Percentiles rank a stretch among this genome's conserved stretches.
Evolutionary conservation across 2,329 filamentous ascomycete species (phyloP).

Genomic region (Hymenoscyphus albidus): DNA sequence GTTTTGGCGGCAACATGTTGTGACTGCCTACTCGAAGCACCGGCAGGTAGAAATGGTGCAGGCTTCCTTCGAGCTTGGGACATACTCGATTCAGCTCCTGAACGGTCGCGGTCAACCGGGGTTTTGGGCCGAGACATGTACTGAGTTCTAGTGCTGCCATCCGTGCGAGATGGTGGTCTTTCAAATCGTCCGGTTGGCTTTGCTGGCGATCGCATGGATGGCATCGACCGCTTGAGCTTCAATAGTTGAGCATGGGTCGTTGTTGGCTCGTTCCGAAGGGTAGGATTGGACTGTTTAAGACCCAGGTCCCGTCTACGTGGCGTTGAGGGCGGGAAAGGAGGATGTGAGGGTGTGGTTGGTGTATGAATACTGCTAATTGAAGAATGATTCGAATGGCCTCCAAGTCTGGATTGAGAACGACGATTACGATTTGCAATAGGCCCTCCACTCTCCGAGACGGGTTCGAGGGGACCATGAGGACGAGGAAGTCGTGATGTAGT

Average conservation of each 20-base stretch:
- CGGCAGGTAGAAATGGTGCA: conserved; percentile 75
- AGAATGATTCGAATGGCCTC: conserved; percentile 65
- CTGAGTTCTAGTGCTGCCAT: conserved; percentile 44
- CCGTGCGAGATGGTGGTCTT: conserved; percentile 57
- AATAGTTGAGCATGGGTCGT: conserved; percentile 63
- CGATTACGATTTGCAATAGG: conserved; percentile 58
- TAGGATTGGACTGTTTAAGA: conserved; percentile 50
- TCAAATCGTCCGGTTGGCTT: conserved; percentile 50
- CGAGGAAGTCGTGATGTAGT: conserved; percentile 71
- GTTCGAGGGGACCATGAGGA: conserved; percentile 72
- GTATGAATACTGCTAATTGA: conserved; percentile 62
- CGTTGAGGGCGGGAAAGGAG: conserved; percentile 53
- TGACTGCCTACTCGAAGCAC: conserved; percentile 67
- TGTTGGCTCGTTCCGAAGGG: conserved; percentile 56
- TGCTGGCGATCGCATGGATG: conserved; percentile 53
- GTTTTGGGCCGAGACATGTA: conserved; percentile 63
- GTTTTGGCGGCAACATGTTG: conserved; percentile 73
- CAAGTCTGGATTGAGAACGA: conserved; percentile 63
- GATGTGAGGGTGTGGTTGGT: conserved; percentile 53
- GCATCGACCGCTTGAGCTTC: conserved; percentile 62
- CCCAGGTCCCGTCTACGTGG: conserved; percentile 59
- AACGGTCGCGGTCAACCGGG: conserved; percentile 56
- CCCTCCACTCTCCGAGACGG: conserved; percentile 85
- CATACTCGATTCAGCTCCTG: conserved; percentile 47
- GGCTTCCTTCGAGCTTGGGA: conserved; percentile 56